A percentile compares a stretch with the other conserved stretches of the same genome.
These are phyloP conservation scores for Exutisphaerella laricina DNA, from an alignment of 2,329 filamentous ascomycete genomes.

Conservation along the genomic window DNA sequence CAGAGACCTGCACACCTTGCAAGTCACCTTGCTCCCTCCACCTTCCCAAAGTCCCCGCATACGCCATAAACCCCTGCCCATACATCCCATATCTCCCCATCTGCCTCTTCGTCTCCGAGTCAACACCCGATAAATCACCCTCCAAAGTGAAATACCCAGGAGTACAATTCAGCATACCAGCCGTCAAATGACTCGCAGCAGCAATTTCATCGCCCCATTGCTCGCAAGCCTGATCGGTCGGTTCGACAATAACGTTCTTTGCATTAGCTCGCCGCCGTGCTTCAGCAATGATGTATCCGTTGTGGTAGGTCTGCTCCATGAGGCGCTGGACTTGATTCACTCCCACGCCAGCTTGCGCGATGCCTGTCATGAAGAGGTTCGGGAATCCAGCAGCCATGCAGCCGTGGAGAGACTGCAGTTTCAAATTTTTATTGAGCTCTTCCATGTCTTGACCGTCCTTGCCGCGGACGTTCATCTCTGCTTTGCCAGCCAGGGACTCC, in stretches of 20 bases:
- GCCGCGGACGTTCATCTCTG: constrained; percentile 33
- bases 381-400: constrained; percentile 47
- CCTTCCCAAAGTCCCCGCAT: too few relatives aligned
- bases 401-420: constrained; percentile 50
- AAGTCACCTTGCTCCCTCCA: too few relatives aligned
- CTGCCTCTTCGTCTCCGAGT: too few relatives aligned
- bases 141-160: constrained; percentile 51
- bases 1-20: too few relatives aligned
- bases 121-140: too few relatives aligned
- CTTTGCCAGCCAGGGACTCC: constrained; percentile 29
- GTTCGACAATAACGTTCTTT: constrained; percentile 37
- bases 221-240: constrained; percentile 43
- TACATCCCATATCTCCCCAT: too few relatives aligned
- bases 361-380: constrained; percentile 49
- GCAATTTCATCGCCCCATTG: constrained; percentile 42
- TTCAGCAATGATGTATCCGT: constrained; percentile 41
- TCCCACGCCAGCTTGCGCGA: constrained; percentile 33
- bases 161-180: constrained; percentile 46
- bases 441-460: constrained; percentile 42
- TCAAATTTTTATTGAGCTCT: constrained; percentile 37
- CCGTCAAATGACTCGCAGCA: constrained; percentile 37
- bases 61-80: too few relatives aligned
- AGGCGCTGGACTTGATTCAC: constrained; percentile 32
- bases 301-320: constrained; percentile 38
- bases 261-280: constrained; percentile 28